These are phyloP conservation scores for Axilococcus clingmanii DNA, from an alignment of 139 green algal genomes.

Conservation along the genomic window DNA sequence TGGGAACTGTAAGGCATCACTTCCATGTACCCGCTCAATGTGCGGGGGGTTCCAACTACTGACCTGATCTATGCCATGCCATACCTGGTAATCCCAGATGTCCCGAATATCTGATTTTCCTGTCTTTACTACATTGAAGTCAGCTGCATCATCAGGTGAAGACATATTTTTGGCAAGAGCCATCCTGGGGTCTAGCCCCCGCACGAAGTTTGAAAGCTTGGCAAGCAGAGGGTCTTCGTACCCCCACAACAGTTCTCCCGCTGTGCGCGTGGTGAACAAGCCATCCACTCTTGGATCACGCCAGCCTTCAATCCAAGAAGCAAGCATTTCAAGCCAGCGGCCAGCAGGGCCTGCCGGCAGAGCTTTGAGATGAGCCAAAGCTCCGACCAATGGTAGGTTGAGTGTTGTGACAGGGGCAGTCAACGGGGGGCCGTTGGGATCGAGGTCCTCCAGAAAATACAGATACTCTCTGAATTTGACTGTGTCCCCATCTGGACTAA, in stretches of 20 bases:
- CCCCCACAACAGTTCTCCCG: slow-evolving; percentile 32
- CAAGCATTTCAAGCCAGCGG: slow-evolving; percentile 11
- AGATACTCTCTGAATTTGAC: slow-evolving; percentile 18
- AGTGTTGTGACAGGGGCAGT: slow-evolving; percentile 27
- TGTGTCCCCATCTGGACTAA: slow-evolving; percentile 1
- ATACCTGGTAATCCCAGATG: slow-evolving; percentile 19
- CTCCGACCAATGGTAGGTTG: slow-evolving; percentile 32
- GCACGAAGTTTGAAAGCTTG: slow-evolving; percentile 6
- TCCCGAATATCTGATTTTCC: slow-evolving; percentile 10
- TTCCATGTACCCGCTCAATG: slow-evolving; percentile 24
- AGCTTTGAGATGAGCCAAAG: slow-evolving; percentile 13
- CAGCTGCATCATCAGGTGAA: neutral
- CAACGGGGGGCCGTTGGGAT: slow-evolving; percentile 4
- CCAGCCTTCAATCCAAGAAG: slow-evolving; percentile 15
- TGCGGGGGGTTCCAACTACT: slow-evolving; percentile 18
- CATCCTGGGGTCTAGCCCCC: slow-evolving; percentile 16
- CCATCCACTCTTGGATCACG: slow-evolving; percentile 14
- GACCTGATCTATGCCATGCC: slow-evolving; percentile 18
- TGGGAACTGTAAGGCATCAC: slow-evolving; percentile 28
- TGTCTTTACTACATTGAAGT: slow-evolving; percentile 1
- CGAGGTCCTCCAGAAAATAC: slow-evolving; percentile 1
- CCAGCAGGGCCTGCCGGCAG: neutral
- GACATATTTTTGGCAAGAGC: slow-evolving; percentile 27
- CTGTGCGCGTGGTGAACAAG: slow-evolving; percentile 30
- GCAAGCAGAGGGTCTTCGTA: slow-evolving; percentile 31